Evolutionary conservation across 1,284 basidiomycete genomes (phyloP).

Genomic region (Leccinum huronense): DNA sequence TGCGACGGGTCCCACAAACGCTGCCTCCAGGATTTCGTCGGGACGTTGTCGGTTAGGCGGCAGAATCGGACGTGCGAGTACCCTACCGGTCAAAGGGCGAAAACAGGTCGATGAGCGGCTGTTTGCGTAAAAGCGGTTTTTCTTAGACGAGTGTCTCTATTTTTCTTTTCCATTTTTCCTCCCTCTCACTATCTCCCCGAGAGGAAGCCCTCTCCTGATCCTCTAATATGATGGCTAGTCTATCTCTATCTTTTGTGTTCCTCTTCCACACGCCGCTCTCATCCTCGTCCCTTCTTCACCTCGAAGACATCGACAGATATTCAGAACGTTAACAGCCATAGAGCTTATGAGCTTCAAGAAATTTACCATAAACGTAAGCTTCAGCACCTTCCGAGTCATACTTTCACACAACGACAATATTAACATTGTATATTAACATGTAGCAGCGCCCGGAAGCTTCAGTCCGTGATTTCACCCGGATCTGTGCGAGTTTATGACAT

Average conservation of each 20-base stretch:
- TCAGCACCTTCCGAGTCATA: too few relatives aligned
- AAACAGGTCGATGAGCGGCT: conserved; percentile 26
- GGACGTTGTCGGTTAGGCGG: conserved; percentile 13
- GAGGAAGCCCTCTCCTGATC: not conserved
- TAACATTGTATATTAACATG: too few relatives aligned
- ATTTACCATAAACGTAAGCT: too few relatives aligned
- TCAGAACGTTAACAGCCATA: too few relatives aligned
- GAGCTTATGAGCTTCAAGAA: too few relatives aligned
- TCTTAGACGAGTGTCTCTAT: conserved; percentile 9
- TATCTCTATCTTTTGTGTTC: conserved; percentile 3
- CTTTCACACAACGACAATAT: too few relatives aligned
- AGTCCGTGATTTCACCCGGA: too few relatives aligned
- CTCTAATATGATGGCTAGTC: conserved; percentile 16
- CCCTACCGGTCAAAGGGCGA: conserved; percentile 30
- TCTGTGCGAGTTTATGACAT: too few relatives aligned
- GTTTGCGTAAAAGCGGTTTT: conserved; percentile 21
- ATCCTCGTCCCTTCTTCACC: not conserved
- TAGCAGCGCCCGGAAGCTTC: too few relatives aligned
- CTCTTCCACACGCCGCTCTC: conserved; percentile 7
- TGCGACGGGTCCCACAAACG: conserved; percentile 38
- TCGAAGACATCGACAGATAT: not conserved
- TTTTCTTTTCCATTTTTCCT: not conserved
- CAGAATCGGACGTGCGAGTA: conserved; percentile 22
- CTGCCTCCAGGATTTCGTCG: conserved; percentile 33
- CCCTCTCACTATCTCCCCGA: not conserved